Evolutionary conservation across 2,329 filamentous ascomycete genomes (phyloP), one percentile per base, ranked within the genome.

Genomic region (Rhinocladiella similis): DNA sequence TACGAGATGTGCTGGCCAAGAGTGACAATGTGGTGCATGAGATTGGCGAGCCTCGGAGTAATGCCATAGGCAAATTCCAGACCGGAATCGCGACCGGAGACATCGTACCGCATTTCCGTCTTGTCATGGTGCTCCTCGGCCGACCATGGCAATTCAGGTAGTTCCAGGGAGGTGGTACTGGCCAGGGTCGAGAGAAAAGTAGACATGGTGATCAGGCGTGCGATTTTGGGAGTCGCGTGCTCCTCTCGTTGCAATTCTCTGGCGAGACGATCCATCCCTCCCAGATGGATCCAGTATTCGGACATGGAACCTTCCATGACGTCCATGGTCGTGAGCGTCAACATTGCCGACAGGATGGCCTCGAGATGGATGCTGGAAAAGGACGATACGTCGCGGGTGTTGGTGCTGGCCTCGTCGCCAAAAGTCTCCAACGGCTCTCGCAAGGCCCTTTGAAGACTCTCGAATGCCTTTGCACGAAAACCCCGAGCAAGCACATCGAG

Each of bases 11-110:
- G 38, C 22, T 51, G 56, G 14, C 51, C 35, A 2, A 53, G 51
- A 9, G 35, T 18, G n/a, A 55, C 51, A 9, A 55, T 55, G 19
- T 33, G 53, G 18, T 61, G 56, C 49, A 65, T 46, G n/a, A 63
- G 36, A 47, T 59, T 63, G 5, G 59, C 63, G 1, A 65, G 47
- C 10, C 52, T 51, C 9, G 61, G 59, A 14, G 63, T 65, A n/a
- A 65, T 59, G 13, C 63, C 63, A 36, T 65, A 65, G 3, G 62
- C 60, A 38, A 62, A 62, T 47, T 65, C 61, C 33, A 65, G 45
- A 13, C 56, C 56, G 41, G 41, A 36, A 5, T 35, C 39, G 12
- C 29, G 50, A 35, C 54, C 41, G 5, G 47, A 56, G 12, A 57
- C 50, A 1, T 57, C 29, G 5, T 52, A 38, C 19, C 42, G 18